Evolutionary conservation across 192 early-diverging fungal genomes (phyloP).

Genomic region (Spinellus fusiger): DNA sequence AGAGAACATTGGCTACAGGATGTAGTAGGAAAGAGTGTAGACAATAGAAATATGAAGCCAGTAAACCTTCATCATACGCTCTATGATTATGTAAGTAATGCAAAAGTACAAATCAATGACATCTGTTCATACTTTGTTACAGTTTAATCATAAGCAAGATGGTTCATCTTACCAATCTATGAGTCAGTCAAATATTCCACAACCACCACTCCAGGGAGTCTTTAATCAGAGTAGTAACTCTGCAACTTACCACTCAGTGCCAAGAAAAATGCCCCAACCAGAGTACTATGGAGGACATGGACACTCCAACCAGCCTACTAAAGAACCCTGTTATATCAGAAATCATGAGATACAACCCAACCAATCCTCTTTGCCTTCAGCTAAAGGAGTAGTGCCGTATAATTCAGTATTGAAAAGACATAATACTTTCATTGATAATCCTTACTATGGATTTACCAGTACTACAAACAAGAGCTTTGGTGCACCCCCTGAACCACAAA

Average conservation of each 20-base stretch:
- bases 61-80: not conserved
- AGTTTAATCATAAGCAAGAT: constrained; percentile 9
- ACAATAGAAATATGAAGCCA: not conserved
- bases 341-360: constrained; percentile 16
- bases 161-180: not conserved
- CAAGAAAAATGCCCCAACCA: not conserved
- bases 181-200: not conserved
- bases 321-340: not conserved
- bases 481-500: constrained; percentile 21
- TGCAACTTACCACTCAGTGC: not conserved
- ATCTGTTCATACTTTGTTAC: not conserved
- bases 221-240: not conserved
- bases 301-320: not conserved
- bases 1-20: not conserved
- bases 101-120: not conserved
- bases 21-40: not conserved
- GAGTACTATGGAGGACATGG: not conserved
- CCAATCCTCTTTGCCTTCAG: not conserved
- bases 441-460: constrained; percentile 41
- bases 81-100: constrained; percentile 11
- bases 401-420: constrained; percentile 19
- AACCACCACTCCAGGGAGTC: constrained; percentile 11
- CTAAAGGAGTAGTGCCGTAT: not conserved
- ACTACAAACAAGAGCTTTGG: constrained; percentile 26
- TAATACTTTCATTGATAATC: constrained; percentile 56